These are phyloP conservation scores for Skeletonema marinoi DNA, from an alignment of 108 stramenopile genomes.

Conservation along the genomic window DNA sequence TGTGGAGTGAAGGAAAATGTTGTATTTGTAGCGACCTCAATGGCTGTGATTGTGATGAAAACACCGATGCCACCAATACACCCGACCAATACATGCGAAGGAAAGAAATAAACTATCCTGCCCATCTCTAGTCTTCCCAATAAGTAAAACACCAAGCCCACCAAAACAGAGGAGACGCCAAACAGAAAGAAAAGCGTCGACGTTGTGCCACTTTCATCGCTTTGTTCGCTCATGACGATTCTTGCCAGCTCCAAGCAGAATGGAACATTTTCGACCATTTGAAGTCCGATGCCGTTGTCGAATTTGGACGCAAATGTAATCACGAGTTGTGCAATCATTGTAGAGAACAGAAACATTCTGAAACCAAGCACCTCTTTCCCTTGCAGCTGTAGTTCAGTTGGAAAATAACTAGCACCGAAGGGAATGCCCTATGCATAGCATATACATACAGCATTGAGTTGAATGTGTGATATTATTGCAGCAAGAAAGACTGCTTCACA, in stretches of 20 bases:
- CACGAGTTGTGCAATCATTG: conserved; percentile 65
- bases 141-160: conserved; percentile 59
- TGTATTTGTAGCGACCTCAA: conserved; percentile 66
- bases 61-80: conserved; percentile 68
- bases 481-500: too few relatives aligned
- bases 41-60: conserved; percentile 55
- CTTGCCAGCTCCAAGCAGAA: conserved; percentile 64
- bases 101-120: conserved; percentile 76
- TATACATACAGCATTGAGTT: too few relatives aligned
- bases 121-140: conserved; percentile 68
- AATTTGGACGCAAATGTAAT: conserved; percentile 61
- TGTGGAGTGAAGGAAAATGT: conserved; percentile 39
- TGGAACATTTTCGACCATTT: conserved; percentile 86
- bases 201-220: conserved; percentile 56
- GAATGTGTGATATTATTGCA: too few relatives aligned
- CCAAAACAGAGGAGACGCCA: conserved; percentile 64
- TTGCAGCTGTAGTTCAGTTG: conserved; percentile 57
- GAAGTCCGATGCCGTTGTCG: conserved; percentile 60
- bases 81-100: conserved; percentile 75
- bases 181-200: conserved; percentile 77
- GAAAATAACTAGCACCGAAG: conserved; percentile 73
- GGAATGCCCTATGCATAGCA: conserved; percentile 46
- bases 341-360: conserved; percentile 71
- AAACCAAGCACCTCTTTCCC: conserved; percentile 77
- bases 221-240: conserved; percentile 59